These are phyloP conservation scores for Aspergillus hiratsukae DNA, from an alignment of 2,329 filamentous ascomycete species.

Conservation along the genomic window DNA sequence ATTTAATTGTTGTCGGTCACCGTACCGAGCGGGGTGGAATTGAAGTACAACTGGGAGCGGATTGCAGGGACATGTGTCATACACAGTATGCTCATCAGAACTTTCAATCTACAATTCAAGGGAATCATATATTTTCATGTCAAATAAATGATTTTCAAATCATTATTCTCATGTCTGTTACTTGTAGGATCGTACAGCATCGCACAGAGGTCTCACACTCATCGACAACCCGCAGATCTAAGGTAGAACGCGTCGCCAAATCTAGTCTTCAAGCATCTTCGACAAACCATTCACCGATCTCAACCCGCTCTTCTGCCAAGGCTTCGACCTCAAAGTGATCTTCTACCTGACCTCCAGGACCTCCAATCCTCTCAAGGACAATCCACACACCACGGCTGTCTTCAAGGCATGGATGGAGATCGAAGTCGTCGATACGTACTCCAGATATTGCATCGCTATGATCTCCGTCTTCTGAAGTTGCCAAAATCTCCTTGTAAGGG, in stretches of 20 bases:
- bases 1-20: background rate
- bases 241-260: background rate
- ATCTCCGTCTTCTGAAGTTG: conserved; percentile 66
- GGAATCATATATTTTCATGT: background rate
- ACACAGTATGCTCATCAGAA: background rate
- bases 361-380: conserved; percentile 74
- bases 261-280: conserved; percentile 24
- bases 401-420: conserved; percentile 63
- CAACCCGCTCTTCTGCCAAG: conserved; percentile 39
- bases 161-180: background rate
- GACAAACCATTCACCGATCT: conserved; percentile 41
- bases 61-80: too few relatives aligned
- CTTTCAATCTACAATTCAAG: background rate
- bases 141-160: background rate
- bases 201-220: background rate
- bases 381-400: conserved; percentile 65
- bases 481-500: conserved; percentile 61
- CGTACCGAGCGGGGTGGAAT: conserved; percentile 1
- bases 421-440: conserved; percentile 68
- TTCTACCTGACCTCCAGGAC: conserved; percentile 48
- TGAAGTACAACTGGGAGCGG: background rate
- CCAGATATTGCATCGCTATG: conserved; percentile 65
- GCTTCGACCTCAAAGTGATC: conserved; percentile 42
- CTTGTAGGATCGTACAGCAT: background rate
- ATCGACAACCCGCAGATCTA: background rate